phyloP scores from a whole-genome alignment of 2,329 filamentous ascomycete species.

The Penicillium sp. region DNA sequence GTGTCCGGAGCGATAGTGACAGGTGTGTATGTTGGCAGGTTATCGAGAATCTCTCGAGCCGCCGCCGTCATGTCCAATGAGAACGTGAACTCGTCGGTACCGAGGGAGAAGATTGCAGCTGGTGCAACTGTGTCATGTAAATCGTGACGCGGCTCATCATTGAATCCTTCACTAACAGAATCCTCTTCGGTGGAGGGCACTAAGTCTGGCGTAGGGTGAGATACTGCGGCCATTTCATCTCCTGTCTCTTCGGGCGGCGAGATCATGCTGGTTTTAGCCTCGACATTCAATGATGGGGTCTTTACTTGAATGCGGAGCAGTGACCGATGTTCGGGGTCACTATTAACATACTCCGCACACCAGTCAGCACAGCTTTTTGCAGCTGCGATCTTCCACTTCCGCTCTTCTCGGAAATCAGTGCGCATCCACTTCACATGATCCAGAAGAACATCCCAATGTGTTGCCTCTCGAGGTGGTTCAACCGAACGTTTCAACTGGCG shows the following conservation, averaged over 20 bases:
- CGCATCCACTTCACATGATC: constrained; percentile 97
- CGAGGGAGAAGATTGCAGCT: constrained; percentile 72
- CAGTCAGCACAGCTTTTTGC: constrained; percentile 71
- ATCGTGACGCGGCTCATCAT: constrained; percentile 39
- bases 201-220: constrained; percentile 58
- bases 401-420: constrained; percentile 86
- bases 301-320: constrained; percentile 57
- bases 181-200: constrained; percentile 57
- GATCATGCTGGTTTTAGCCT: no score
- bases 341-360: constrained; percentile 72
- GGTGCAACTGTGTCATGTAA: constrained; percentile 48
- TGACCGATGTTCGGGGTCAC: constrained; percentile 54
- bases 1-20: constrained; percentile 48
- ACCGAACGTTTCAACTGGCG: constrained; percentile 75
- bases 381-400: constrained; percentile 81
- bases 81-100: constrained; percentile 72
- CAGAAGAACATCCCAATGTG: constrained; percentile 78
- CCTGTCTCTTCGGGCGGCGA: no score
- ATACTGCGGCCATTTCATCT: constrained; percentile 26
- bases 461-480: constrained; percentile 66
- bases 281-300: no score
- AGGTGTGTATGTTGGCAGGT: constrained; percentile 70
- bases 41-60: constrained; percentile 66
- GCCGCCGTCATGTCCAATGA: constrained; percentile 64
- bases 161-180: constrained; percentile 41